phyloP scores from a whole-genome alignment of 2,329 filamentous ascomycete genomes.

The Monilinia vaccinii-corymbosi region DNA sequence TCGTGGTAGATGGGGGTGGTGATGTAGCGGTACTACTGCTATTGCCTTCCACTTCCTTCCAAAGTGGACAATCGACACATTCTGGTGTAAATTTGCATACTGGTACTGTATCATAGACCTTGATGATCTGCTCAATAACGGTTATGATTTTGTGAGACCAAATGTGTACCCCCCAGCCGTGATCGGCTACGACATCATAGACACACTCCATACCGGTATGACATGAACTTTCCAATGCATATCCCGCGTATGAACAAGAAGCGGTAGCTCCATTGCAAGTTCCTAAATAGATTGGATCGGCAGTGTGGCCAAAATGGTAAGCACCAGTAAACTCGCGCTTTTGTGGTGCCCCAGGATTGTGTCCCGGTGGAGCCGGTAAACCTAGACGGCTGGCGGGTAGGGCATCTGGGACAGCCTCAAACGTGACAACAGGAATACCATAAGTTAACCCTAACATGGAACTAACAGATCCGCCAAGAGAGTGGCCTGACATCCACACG shows the following conservation, averaged over 20 bases:
- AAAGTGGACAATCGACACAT: slow-evolving; percentile 82
- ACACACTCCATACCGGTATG: slow-evolving; percentile 82
- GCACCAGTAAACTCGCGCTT: slow-evolving; percentile 63
- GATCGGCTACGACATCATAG: slow-evolving; percentile 86
- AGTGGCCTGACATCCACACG: slow-evolving; percentile 88
- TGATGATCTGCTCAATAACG: slow-evolving; percentile 81
- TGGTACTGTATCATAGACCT: slow-evolving; percentile 73
- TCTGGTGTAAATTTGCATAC: slow-evolving; percentile 66
- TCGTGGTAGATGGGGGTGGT: slow-evolving; percentile 40
- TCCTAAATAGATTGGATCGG: slow-evolving; percentile 90
- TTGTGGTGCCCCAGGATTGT: slow-evolving; percentile 63
- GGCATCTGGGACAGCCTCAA: slow-evolving; percentile 87
- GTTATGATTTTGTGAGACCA: slow-evolving; percentile 83
- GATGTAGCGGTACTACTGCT: slow-evolving; percentile 64
- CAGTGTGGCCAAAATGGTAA: slow-evolving; percentile 90
- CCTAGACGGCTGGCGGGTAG: slow-evolving; percentile 77
- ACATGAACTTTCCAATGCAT: slow-evolving; percentile 88
- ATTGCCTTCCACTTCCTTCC: slow-evolving; percentile 73
- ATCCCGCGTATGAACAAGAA: slow-evolving; percentile 83
- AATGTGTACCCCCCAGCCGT: slow-evolving; percentile 85
- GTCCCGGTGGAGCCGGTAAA: slow-evolving; percentile 73
- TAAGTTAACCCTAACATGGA: slow-evolving; percentile 88
- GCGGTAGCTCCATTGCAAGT: slow-evolving; percentile 86
- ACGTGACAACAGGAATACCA: slow-evolving; percentile 82
- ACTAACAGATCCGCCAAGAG: slow-evolving; percentile 79